phyloP scores from a whole-genome alignment of 2,329 filamentous ascomycete species.

The Rugonectria rugulosa region DNA sequence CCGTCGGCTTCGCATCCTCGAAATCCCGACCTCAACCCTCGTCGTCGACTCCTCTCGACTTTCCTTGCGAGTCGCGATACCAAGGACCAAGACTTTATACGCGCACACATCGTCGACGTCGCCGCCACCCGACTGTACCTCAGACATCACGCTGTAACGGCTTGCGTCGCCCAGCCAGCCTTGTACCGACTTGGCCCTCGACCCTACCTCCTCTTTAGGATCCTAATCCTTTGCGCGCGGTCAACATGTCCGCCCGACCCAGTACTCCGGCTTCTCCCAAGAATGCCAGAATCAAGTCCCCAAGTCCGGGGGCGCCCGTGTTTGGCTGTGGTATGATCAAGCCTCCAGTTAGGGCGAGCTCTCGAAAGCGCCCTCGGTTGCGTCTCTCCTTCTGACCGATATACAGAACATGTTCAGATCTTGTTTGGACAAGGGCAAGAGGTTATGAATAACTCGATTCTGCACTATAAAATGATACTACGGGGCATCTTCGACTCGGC shows the following conservation, averaged over 20 bases:
- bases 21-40: not conserved
- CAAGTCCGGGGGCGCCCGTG: conserved; percentile 64
- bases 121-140: not conserved
- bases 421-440: conserved; percentile 69
- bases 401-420: conserved; percentile 73
- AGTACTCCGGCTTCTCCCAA: conserved; percentile 62
- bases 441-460: conserved; percentile 72
- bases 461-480: conserved; percentile 76
- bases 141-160: not conserved
- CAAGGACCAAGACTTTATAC: not conserved
- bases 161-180: not conserved
- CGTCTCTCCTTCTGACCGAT: conserved; percentile 39
- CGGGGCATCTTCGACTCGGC: conserved; percentile 74
- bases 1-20: not conserved
- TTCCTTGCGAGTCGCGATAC: not conserved
- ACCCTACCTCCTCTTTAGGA: conserved; percentile 4
- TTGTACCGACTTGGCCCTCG: not conserved
- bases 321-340: conserved; percentile 68
- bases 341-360: conserved; percentile 12
- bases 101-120: not conserved
- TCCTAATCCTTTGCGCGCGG: not conserved
- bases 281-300: conserved; percentile 66
- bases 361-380: conserved; percentile 1
- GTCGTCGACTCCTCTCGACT: not conserved
- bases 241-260: conserved; percentile 55